These are phyloP conservation scores for Mrakiaceae sp. DNA, from an alignment of 1,284 basidiomycete genomes.

Conservation along the genomic window DNA sequence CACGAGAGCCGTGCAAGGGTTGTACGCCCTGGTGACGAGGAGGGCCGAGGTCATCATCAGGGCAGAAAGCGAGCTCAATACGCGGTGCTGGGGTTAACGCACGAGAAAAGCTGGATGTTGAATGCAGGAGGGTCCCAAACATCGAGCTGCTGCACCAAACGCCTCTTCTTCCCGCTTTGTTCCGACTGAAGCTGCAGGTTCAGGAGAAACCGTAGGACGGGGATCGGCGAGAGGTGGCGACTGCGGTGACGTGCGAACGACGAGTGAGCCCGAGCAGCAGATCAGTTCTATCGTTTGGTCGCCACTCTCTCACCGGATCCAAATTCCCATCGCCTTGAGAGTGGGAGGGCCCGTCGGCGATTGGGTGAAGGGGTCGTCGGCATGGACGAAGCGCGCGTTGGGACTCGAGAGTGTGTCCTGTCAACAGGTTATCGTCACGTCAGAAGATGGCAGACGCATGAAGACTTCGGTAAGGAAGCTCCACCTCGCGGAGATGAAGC, in stretches of 20 bases:
- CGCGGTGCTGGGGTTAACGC: slow-evolving; percentile 6
- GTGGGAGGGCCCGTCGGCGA: no score
- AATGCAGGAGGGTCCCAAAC: slow-evolving; percentile 64
- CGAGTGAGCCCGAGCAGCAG: no score
- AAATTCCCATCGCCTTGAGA: no score
- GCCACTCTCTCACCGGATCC: no score
- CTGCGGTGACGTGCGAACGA: not conserved
- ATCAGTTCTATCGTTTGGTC: no score
- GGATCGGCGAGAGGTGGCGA: slow-evolving; percentile 24
- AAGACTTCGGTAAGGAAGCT: no score
- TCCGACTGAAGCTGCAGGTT: slow-evolving; percentile 46
- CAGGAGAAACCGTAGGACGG: slow-evolving; percentile 51
- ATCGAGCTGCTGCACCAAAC: slow-evolving; percentile 56
- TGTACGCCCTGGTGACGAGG: slow-evolving; percentile 45
- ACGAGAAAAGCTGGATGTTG: slow-evolving; percentile 52
- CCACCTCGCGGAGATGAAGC: slow-evolving; percentile 25
- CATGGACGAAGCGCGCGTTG: slow-evolving; percentile 3
- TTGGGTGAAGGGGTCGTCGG: slow-evolving; percentile 5
- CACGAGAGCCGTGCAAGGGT: slow-evolving; percentile 47
- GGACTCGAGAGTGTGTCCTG: slow-evolving; percentile 13
- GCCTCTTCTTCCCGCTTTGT: slow-evolving; percentile 37
- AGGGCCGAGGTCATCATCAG: not conserved
- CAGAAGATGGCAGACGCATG: no score
- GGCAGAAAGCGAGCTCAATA: not conserved
- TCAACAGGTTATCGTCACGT: slow-evolving; percentile 8